Evolutionary conservation across 257 asterid genomes (phyloP).

Genomic region (Nicotiana attenuata): DNA sequence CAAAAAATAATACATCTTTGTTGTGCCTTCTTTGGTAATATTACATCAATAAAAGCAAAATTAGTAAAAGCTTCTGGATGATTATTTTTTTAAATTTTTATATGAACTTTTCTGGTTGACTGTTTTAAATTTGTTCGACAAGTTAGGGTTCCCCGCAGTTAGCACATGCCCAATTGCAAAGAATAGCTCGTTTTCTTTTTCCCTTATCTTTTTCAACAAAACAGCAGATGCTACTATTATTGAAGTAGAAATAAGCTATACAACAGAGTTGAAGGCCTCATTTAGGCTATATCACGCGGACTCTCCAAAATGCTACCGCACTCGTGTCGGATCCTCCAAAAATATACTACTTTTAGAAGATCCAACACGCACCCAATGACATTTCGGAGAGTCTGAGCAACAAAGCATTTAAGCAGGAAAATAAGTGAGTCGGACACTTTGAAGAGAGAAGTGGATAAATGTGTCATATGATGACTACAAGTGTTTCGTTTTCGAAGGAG

Average conservation of each 20-base stretch:
- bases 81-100: not conserved
- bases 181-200: not conserved
- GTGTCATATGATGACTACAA: not conserved
- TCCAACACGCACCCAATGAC: no score
- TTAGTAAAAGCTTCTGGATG: not conserved
- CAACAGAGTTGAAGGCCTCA: not conserved
- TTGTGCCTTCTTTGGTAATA: not conserved
- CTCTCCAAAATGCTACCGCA: no score
- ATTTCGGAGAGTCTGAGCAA: no score
- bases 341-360: no score
- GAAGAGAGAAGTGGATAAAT: not conserved
- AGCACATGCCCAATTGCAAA: no score
- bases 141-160: not conserved
- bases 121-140: not conserved
- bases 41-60: not conserved
- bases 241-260: not conserved
- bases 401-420: not conserved
- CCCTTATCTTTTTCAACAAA: not conserved
- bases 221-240: not conserved
- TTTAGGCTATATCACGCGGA: no score
- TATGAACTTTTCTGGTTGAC: not conserved
- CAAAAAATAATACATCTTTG: not conserved
- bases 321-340: no score
- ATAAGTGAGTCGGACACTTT: not conserved
- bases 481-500: not conserved